phyloP scores from a whole-genome alignment of 331 rosid species.

The Arachis monticola region DNA sequence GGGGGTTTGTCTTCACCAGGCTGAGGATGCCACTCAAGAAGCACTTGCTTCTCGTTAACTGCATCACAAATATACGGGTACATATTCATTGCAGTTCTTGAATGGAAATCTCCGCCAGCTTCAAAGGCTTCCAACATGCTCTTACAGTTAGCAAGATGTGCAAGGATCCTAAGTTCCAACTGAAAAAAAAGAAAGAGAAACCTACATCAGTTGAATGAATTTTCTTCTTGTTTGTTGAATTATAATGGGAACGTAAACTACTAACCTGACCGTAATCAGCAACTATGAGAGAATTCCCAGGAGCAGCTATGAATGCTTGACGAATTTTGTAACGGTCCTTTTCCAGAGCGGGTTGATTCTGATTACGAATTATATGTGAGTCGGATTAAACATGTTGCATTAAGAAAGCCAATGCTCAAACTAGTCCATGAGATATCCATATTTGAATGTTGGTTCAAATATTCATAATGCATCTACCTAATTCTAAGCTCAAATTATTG shows the following conservation, averaged over 20 bases:
- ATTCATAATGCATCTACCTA: slow-evolving; percentile 25
- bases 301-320: slow-evolving; percentile 88
- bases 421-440: slow-evolving; percentile 5
- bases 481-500: slow-evolving; percentile 23
- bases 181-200: slow-evolving; percentile 41
- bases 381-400: slow-evolving; percentile 28
- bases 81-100: slow-evolving; percentile 97
- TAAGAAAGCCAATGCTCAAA: slow-evolving; percentile 31
- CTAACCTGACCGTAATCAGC: slow-evolving; percentile 97
- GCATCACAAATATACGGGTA: slow-evolving; percentile 89
- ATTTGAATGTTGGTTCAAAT: slow-evolving; percentile 23
- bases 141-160: slow-evolving; percentile 85
- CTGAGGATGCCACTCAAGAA: slow-evolving; percentile 95
- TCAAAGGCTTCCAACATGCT: slow-evolving; percentile 94
- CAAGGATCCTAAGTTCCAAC: slow-evolving; percentile 96
- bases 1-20: slow-evolving; percentile 96
- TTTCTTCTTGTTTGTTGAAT: slow-evolving; percentile 18
- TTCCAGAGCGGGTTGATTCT: slow-evolving; percentile 98
- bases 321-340: slow-evolving; percentile 96
- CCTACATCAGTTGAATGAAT: slow-evolving; percentile 45
- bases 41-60: slow-evolving; percentile 61
- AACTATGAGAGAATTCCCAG: slow-evolving; percentile 87
- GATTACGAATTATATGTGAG: slow-evolving; percentile 37
- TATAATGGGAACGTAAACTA: slow-evolving; percentile 24
- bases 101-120: slow-evolving; percentile 97